phyloP scores from a whole-genome alignment of 192 early-diverging fungal genomes.

The Coemansia sp. region DNA sequence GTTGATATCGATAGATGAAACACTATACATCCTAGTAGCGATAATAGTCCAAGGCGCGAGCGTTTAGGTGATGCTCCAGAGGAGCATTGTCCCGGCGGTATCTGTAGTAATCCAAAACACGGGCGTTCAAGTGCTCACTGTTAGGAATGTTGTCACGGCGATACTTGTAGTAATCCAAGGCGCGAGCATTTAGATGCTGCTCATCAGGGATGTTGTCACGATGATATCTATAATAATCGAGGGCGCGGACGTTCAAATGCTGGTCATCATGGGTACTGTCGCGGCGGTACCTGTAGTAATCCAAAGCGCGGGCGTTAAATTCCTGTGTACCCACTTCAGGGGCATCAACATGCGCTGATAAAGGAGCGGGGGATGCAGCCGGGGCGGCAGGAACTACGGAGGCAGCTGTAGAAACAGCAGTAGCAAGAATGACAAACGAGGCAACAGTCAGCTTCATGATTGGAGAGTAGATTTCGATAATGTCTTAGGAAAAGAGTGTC shows the following conservation, averaged over 20 bases:
- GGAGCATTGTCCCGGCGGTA: too few species aligned
- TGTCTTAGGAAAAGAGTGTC: too few species aligned
- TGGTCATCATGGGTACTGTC: not conserved
- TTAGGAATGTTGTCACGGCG: not conserved
- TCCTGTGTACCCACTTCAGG: not conserved
- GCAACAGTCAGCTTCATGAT: not conserved
- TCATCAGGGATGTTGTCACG: not conserved
- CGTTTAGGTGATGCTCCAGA: too few species aligned
- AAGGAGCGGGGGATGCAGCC: not conserved
- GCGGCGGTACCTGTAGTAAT: not conserved
- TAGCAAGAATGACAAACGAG: not conserved
- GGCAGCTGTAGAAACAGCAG: not conserved
- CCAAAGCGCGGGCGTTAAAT: not conserved
- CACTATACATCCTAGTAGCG: not conserved
- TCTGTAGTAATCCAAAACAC: not conserved
- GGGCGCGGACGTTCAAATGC: not conserved
- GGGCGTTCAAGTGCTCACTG: not conserved
- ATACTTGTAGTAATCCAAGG: not conserved
- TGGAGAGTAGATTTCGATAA: too few species aligned
- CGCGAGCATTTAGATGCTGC: not conserved
- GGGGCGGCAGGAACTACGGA: not conserved
- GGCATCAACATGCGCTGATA: not conserved
- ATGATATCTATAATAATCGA: not conserved
- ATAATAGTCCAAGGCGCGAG: not conserved
- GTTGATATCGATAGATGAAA: not conserved